Conservation (phyloP, 805 yeast genomes). For the Nakazawaea laoshanensis region DNA sequence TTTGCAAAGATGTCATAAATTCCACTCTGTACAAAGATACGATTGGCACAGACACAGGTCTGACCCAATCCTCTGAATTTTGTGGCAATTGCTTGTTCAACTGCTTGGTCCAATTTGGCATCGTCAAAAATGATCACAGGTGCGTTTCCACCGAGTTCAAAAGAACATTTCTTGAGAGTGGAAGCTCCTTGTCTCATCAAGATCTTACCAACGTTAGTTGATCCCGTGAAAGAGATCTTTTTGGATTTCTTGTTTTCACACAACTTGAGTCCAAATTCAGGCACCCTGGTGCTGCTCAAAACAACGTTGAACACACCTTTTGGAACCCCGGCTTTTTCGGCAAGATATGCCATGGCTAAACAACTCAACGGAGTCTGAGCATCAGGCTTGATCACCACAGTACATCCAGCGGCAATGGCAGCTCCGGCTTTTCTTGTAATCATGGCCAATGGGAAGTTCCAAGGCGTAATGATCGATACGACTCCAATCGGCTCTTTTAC, state of each 20-base stretch:
- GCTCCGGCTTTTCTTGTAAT: conserved; percentile 69
- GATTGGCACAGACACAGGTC: conserved; percentile 75
- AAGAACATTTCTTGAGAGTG: conserved; percentile 60
- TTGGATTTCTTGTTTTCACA: conserved; percentile 47
- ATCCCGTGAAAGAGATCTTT: conserved; percentile 73
- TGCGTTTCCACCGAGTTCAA: conserved; percentile 79
- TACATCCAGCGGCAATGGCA: conserved; percentile 74
- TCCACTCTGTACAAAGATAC: conserved; percentile 55
- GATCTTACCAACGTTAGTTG: conserved; percentile 64
- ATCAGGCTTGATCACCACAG: conserved; percentile 72
- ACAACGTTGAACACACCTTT: conserved; percentile 60
- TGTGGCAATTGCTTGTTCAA: conserved; percentile 55
- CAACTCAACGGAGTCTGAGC: conserved; percentile 70
- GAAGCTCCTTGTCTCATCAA: conserved; percentile 54
- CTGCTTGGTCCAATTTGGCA: conserved; percentile 59
- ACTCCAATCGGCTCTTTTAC: conserved; percentile 72
- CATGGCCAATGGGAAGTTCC: conserved; percentile 84
- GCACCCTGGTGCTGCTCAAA: conserved; percentile 33
- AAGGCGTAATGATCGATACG: conserved; percentile 71
- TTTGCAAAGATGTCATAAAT: conserved; percentile 53
- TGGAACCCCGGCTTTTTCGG: conserved; percentile 64
- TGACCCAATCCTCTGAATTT: conserved; percentile 77
- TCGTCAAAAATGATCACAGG: conserved; percentile 71
- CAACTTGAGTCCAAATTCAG: conserved; percentile 46
- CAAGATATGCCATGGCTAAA: conserved; percentile 53